Conservation (phyloP, 495 filamentous ascomycete species). For the Lentithecium fluviatile region DNA sequence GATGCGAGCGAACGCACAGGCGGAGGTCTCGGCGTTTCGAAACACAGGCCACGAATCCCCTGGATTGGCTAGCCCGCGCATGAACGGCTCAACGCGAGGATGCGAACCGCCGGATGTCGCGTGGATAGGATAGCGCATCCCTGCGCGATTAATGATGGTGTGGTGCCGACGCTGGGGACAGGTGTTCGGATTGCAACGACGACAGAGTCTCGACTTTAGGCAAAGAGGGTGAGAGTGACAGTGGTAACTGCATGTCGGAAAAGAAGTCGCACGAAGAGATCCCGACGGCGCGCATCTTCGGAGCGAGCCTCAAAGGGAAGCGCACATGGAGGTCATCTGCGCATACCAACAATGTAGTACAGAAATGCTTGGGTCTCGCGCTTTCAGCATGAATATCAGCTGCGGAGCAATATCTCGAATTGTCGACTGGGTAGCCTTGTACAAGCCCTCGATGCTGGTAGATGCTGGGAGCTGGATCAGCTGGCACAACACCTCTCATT, state of each 20-base stretch:
- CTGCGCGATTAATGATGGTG: constrained; percentile 7
- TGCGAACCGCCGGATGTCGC: constrained; percentile 28
- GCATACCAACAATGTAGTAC: constrained; percentile 13
- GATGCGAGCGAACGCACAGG: neutral
- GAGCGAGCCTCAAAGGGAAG: constrained; percentile 12
- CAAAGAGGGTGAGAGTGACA: too few species aligned
- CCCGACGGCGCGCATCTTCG: constrained; percentile 16
- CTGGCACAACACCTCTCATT: neutral
- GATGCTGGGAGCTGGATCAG: too few species aligned
- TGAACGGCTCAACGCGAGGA: constrained; percentile 22
- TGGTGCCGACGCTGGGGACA: neutral
- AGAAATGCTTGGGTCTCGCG: constrained; percentile 10
- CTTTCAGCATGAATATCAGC: neutral
- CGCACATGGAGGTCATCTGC: constrained; percentile 17
- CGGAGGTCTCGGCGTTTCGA: constrained; percentile 20
- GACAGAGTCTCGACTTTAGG: neutral
- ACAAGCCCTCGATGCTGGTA: neutral
- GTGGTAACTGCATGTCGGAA: too few species aligned
- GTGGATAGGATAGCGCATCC: constrained; percentile 19
- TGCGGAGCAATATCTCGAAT: constrained; percentile 13
- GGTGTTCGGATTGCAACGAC: neutral
- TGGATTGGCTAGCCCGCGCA: constrained; percentile 16
- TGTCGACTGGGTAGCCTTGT: constrained; percentile 17
- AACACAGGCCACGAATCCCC: constrained; percentile 1
- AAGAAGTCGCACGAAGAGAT: too few species aligned